A percentile compares a stretch with the other conserved stretches of the same genome.
These are phyloP conservation scores for Paramecium octaurelia DNA, from an alignment of 73 alveolate genomes.

Conservation along the genomic window DNA sequence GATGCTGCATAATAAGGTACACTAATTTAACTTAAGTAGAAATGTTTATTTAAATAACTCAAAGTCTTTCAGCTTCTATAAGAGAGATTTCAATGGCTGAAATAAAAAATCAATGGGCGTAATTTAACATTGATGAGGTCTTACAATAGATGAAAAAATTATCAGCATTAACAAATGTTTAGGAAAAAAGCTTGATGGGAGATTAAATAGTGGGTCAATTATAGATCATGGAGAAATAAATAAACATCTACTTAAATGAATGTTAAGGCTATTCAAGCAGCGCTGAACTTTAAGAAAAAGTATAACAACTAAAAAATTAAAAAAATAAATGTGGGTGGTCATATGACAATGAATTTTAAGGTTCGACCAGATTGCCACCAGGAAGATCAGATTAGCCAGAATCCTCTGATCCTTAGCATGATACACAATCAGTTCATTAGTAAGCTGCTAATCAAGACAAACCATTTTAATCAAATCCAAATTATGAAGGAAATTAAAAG, in stretches of 20 bases:
- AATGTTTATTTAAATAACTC: background rate
- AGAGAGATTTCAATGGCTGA: background rate
- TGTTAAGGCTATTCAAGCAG: background rate
- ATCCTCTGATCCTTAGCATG: background rate
- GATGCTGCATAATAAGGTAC: background rate
- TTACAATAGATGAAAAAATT: background rate
- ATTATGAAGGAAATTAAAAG: background rate
- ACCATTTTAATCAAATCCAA: slow-evolving; percentile 10
- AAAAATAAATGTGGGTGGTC: background rate
- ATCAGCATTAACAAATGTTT: background rate
- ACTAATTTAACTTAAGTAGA: background rate
- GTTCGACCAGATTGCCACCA: background rate
- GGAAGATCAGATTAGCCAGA: background rate
- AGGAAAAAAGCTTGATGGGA: background rate
- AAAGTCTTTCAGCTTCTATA: background rate
- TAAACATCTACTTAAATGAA: background rate
- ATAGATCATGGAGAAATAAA: background rate
- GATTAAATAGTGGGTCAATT: background rate
- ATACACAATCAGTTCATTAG: background rate
- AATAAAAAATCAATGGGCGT: slow-evolving; percentile 14
- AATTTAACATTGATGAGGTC: background rate
- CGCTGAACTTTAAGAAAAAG: background rate
- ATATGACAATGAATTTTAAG: background rate
- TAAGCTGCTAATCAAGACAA: background rate
- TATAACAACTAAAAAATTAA: background rate